phyloP scores from a whole-genome alignment of 805 yeast species.

The Monosporozyma solicola region DNA sequence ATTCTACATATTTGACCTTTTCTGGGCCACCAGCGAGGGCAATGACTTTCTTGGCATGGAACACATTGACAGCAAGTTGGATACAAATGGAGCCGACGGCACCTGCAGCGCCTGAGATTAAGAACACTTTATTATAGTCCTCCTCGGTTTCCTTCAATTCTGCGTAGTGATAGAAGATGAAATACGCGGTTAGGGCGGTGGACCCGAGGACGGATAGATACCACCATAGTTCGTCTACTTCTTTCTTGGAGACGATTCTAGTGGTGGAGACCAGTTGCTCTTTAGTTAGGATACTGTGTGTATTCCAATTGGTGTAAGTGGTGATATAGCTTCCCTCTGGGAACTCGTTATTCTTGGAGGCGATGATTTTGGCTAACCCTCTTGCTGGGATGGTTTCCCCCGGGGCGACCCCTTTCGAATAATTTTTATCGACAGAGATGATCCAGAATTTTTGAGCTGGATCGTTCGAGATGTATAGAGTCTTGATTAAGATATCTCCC shows the following conservation, averaged over 20 bases:
- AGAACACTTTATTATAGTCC: slow-evolving; percentile 36
- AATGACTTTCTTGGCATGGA: slow-evolving; percentile 46
- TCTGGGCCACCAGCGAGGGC: slow-evolving; percentile 55
- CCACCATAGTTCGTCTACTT: slow-evolving; percentile 33
- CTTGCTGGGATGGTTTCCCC: slow-evolving; percentile 39
- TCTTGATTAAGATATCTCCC: slow-evolving; percentile 39
- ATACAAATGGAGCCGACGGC: slow-evolving; percentile 60
- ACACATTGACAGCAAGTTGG: slow-evolving; percentile 45
- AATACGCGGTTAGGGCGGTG: slow-evolving; percentile 55
- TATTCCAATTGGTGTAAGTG: slow-evolving; percentile 39
- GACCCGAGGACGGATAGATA: slow-evolving; percentile 44
- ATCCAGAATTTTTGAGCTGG: slow-evolving; percentile 59
- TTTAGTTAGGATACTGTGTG: slow-evolving; percentile 33
- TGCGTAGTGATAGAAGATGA: slow-evolving; percentile 45
- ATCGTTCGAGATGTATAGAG: slow-evolving; percentile 44
- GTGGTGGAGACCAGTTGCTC: not conserved
- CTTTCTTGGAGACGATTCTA: slow-evolving; percentile 9
- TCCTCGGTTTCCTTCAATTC: slow-evolving; percentile 34
- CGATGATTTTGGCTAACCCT: slow-evolving; percentile 44
- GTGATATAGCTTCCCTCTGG: slow-evolving; percentile 37
- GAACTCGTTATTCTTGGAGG: slow-evolving; percentile 36
- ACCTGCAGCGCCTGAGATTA: slow-evolving; percentile 61
- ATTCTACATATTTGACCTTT: slow-evolving; percentile 45
- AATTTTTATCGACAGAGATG: slow-evolving; percentile 25
- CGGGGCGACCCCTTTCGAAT: slow-evolving; percentile 30